phyloP scores from a whole-genome alignment of 2,329 filamentous ascomycete species.

The Lecanicillium sp. region DNA sequence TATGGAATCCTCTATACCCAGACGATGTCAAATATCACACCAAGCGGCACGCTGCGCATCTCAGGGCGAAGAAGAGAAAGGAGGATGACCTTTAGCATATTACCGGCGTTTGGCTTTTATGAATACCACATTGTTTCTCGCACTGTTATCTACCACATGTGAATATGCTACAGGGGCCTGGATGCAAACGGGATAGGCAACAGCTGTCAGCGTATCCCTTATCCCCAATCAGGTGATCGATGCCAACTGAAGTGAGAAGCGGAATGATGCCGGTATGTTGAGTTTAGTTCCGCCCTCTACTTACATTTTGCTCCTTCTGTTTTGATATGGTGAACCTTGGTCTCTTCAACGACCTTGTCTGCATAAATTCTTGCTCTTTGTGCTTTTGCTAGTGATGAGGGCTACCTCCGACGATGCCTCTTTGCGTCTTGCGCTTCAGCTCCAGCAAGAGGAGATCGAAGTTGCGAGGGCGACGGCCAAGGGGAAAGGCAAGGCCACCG shows the following conservation, averaged over 20 bases:
- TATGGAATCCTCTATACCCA: constrained; percentile 39
- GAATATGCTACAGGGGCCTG: not conserved
- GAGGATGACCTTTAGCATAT: constrained; percentile 11
- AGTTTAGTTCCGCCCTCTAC: no score
- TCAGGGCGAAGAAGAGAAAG: constrained; percentile 21
- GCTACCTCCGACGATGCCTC: not conserved
- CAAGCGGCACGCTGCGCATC: constrained; percentile 32
- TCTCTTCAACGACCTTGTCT: no score
- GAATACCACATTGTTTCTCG: not conserved
- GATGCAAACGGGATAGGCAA: not conserved
- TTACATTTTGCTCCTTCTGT: no score
- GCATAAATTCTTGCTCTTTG: no score
- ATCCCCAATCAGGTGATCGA: no score
- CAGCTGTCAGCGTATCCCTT: not conserved
- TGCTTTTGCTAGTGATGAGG: not conserved
- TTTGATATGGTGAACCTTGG: no score
- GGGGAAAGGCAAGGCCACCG: not conserved
- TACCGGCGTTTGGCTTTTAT: not conserved
- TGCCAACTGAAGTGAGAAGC: no score
- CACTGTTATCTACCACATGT: not conserved
- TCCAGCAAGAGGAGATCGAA: not conserved
- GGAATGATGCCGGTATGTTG: no score
- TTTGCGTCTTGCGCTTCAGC: not conserved
- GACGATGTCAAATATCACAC: constrained; percentile 38
- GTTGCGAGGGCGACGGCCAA: not conserved